Conservation (phyloP, 192 early-diverging fungal species). For the Borealophlyctis nickersoniae region DNA sequence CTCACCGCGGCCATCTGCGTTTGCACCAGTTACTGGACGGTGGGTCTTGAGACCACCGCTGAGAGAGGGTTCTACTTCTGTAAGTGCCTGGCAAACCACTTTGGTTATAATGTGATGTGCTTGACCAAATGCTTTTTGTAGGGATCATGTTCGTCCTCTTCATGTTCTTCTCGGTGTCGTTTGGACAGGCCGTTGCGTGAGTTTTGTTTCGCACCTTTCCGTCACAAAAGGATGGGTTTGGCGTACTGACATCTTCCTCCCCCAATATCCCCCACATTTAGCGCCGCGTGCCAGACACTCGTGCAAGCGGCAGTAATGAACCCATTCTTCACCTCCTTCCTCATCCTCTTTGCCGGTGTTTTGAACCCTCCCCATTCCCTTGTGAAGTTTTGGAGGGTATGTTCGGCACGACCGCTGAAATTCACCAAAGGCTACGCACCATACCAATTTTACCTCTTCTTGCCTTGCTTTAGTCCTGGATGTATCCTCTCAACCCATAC, state of each 20-base stretch:
- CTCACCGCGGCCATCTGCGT: constrained; percentile 54
- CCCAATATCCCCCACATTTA: not conserved
- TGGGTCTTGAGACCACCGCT: constrained; percentile 43
- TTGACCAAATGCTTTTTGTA: too few species aligned
- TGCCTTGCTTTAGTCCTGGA: too few species aligned
- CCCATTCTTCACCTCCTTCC: constrained; percentile 57
- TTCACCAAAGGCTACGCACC: too few species aligned
- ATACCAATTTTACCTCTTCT: too few species aligned
- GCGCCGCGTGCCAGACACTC: constrained; percentile 47
- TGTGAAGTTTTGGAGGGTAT: constrained; percentile 58
- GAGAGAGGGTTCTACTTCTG: constrained; percentile 62
- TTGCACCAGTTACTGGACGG: constrained; percentile 59
- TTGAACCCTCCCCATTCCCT: constrained; percentile 53
- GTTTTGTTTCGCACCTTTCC: not conserved
- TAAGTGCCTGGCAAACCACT: too few species aligned
- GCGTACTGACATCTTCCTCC: not conserved
- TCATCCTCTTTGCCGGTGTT: constrained; percentile 62
- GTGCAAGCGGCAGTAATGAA: constrained; percentile 58
- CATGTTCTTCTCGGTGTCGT: constrained; percentile 49
- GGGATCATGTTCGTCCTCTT: constrained; percentile 51
- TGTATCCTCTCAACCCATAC: constrained; percentile 67
- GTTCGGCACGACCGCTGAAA: too few species aligned
- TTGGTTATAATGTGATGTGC: too few species aligned
- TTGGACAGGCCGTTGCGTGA: constrained; percentile 57
- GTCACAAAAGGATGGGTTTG: not conserved